These are phyloP conservation scores for Fusarium chaquense DNA, from an alignment of 2,329 filamentous ascomycete species.

Conservation along the genomic window DNA sequence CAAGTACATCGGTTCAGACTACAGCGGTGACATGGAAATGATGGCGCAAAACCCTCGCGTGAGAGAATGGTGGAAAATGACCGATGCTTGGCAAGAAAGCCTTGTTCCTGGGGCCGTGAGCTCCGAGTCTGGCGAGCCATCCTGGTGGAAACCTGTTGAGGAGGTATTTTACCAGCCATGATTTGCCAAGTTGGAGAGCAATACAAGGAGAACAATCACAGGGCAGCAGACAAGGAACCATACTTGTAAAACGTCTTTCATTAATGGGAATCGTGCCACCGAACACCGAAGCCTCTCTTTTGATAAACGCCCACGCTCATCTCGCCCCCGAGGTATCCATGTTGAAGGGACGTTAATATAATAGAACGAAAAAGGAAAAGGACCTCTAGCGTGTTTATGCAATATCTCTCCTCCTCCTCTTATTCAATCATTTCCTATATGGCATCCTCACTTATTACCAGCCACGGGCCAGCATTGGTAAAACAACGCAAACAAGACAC, in stretches of 20 bases:
- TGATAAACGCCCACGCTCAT: slow-evolving; percentile 49
- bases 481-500: slow-evolving; percentile 9
- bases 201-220: neutral
- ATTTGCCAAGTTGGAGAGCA: neutral
- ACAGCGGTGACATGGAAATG: slow-evolving; percentile 78
- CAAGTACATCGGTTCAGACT: slow-evolving; percentile 82
- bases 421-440: slow-evolving; percentile 35
- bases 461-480: slow-evolving; percentile 31
- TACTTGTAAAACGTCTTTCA: slow-evolving; percentile 16
- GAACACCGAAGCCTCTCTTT: slow-evolving; percentile 32
- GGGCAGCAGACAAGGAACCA: neutral
- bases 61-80: slow-evolving; percentile 84
- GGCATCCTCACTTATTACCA: slow-evolving; percentile 40
- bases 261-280: slow-evolving; percentile 36
- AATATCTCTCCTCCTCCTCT: slow-evolving; percentile 38
- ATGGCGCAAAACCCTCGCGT: slow-evolving; percentile 81
- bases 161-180: slow-evolving; percentile 74
- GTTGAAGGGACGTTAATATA: slow-evolving; percentile 38
- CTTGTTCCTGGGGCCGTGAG: slow-evolving; percentile 70
- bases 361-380: slow-evolving; percentile 37
- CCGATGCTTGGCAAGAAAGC: slow-evolving; percentile 78
- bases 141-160: slow-evolving; percentile 77
- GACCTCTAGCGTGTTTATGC: slow-evolving; percentile 42
- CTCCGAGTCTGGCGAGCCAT: slow-evolving; percentile 69
- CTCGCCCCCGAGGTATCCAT: slow-evolving; percentile 49